Conservation (phyloP, 2,329 filamentous ascomycete species). For the Sporothrix dimorphospora region DNA sequence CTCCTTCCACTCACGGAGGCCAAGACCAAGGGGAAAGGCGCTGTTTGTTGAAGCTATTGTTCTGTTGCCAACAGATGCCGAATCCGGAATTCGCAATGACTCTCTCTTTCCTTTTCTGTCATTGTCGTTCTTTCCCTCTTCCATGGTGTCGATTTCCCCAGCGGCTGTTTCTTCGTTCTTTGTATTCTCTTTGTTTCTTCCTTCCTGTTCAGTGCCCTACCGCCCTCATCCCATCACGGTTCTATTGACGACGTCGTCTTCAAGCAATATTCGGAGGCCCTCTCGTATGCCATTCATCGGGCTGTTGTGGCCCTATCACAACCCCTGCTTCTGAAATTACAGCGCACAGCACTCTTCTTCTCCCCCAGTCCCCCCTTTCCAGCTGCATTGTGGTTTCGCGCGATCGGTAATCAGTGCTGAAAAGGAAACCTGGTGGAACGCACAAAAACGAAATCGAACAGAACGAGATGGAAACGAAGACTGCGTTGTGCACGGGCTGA, state of each 20-base stretch:
- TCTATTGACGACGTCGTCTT: no score
- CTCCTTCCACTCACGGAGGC: neutral
- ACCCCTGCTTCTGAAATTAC: neutral
- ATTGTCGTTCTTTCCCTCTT: neutral
- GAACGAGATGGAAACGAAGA: neutral
- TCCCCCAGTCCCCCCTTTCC: neutral
- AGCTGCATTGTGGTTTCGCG: neutral
- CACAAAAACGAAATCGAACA: neutral
- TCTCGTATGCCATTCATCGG: no score
- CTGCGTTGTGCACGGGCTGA: neutral
- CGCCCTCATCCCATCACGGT: no score
- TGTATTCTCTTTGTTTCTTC: neutral
- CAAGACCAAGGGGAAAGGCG: no score
- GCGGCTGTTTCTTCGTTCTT: neutral
- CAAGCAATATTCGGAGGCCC: no score
- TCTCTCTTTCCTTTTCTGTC: constrained; percentile 2
- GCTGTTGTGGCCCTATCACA: no score
- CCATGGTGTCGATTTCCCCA: neutral
- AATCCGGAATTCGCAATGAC: neutral
- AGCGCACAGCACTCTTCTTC: constrained; percentile 6
- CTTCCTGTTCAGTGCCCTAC: no score
- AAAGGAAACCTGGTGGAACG: neutral
- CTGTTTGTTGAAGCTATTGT: neutral
- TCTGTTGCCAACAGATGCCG: neutral
- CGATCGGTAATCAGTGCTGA: neutral